Evolutionary conservation across 2,329 filamentous ascomycete species (phyloP), one percentile per base, ranked within the genome.

Genomic region (Trichoderma lentiforme): DNA sequence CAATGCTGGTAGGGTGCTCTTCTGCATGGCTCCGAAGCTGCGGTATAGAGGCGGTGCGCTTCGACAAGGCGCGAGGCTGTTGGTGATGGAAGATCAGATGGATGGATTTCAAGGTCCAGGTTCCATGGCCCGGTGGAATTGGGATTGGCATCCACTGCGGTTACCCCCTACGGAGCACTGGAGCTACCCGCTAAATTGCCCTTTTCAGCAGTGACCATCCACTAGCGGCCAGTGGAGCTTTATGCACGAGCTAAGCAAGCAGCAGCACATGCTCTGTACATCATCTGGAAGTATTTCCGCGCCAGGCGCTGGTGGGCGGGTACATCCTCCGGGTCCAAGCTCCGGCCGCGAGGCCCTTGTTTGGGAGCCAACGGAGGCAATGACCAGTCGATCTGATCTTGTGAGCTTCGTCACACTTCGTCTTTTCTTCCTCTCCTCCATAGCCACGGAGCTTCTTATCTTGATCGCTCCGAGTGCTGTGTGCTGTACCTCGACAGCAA

Each of bases 251-350:
- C 64, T 66, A 43, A 63, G 63, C 63, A 65, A 30, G 53, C 53
- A 24, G 53, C 65, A 24, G 53, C 65, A 60, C 68, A 64, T 71
- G 68, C 61, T 64, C 57, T 43, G 64, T 71, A 57, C 47, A 57
- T 64, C 51, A 71, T 62, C 70, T 61, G 24, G 39, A 66, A 58
- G 70, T 72, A 72, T 57, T 72, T 63, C 64, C 64, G 58, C 43
- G 60, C 70, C 70, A 60, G 63, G n/a, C 62, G 18, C 39, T 51
- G 68, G 58, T 32, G 47, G 24, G 43, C 68, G 68, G 60, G 68
- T 71, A 64, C 68, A 21, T 64, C 30, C 43, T 12, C 68, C 68
- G 68, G 57, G 68, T 64, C 47, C 51, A 71, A 71, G 68, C 68
- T 71, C 68, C 68, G 60, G 60, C 68, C 60, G 60, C 68, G 60